A percentile compares a stretch with the other conserved stretches of the same genome.
Evolutionary conservation across 768 basidiomycete genomes (phyloP).

Genomic region (Boletus fagicola): DNA sequence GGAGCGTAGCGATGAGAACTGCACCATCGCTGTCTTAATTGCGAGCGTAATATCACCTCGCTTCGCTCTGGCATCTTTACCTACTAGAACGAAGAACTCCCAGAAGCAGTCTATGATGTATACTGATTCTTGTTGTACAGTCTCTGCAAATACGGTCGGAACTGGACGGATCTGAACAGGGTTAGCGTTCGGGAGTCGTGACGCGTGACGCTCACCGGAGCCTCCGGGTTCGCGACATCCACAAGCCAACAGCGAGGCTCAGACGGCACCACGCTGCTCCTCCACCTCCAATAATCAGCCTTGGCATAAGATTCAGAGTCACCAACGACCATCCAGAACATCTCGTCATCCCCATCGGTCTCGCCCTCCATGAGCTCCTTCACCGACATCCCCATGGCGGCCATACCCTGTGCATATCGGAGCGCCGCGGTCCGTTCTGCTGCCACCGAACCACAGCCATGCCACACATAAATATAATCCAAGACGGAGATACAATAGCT

Average conservation of each 20-base stretch:
- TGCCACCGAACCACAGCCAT: constrained; percentile 66
- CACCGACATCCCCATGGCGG: constrained; percentile 37
- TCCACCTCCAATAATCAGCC: constrained; percentile 84
- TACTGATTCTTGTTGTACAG: constrained; percentile 43
- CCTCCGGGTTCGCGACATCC: constrained; percentile 34
- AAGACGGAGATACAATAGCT: constrained; percentile 76
- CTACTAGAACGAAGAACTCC: constrained; percentile 78
- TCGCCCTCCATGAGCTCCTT: constrained; percentile 65
- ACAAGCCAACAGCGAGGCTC: constrained; percentile 64
- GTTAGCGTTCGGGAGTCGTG: constrained; percentile 2
- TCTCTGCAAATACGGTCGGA: constrained; percentile 42
- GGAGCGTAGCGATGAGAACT: constrained; percentile 8
- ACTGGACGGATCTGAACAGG: constrained; percentile 45
- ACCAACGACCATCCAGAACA: constrained; percentile 89
- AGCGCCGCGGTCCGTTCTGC: constrained; percentile 62
- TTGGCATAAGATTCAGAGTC: constrained; percentile 64
- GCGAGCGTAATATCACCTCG: constrained; percentile 62
- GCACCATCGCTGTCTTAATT: constrained; percentile 55
- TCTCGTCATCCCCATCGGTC: constrained; percentile 61
- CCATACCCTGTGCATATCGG: constrained; percentile 54
- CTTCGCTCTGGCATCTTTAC: constrained; percentile 58
- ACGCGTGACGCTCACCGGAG: constrained; percentile 40
- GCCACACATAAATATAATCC: constrained; percentile 75
- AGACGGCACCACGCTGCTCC: constrained; percentile 36
- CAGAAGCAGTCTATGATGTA: constrained; percentile 74